phyloP scores from a whole-genome alignment of 331 rosid species.

The Rhamnella rubrinervis region DNA sequence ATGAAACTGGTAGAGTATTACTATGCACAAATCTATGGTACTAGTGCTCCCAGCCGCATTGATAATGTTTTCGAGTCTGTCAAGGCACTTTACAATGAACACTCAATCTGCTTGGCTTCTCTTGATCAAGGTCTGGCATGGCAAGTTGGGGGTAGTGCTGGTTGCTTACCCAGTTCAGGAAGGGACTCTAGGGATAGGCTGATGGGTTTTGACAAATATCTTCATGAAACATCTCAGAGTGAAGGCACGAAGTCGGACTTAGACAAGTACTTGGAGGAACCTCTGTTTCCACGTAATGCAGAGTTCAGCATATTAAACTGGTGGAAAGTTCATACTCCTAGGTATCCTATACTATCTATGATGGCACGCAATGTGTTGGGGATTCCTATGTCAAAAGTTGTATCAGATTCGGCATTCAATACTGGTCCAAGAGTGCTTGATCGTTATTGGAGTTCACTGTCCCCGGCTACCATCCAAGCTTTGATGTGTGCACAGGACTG shows the following conservation, averaged over 20 bases:
- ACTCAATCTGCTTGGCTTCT: conserved; percentile 76
- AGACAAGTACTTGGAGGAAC: conserved; percentile 94
- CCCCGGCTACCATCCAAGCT: conserved; percentile 74
- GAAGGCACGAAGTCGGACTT: conserved; percentile 84
- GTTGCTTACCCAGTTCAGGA: conserved; percentile 45
- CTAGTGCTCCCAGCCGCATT: conserved; percentile 50
- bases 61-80: conserved; percentile 68
- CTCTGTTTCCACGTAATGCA: conserved; percentile 80
- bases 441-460: conserved; percentile 80
- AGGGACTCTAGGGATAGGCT: conserved; percentile 81
- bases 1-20: conserved; percentile 86
- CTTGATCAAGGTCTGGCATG: conserved; percentile 76
- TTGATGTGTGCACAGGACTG: conserved; percentile 95
- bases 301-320: conserved; percentile 83
- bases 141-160: conserved; percentile 66
- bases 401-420: conserved; percentile 57
- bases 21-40: conserved; percentile 80
- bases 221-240: conserved; percentile 73
- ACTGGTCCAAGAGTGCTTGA: conserved; percentile 55
- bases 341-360: conserved; percentile 93
- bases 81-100: conserved; percentile 80
- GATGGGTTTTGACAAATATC: conserved; percentile 89
- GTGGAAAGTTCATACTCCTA: conserved; percentile 98
- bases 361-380: conserved; percentile 93
- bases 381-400: conserved; percentile 75